Evolutionary conservation across 2,329 filamentous ascomycete genomes (phyloP).

Genomic region (Diplodia intermedia): DNA sequence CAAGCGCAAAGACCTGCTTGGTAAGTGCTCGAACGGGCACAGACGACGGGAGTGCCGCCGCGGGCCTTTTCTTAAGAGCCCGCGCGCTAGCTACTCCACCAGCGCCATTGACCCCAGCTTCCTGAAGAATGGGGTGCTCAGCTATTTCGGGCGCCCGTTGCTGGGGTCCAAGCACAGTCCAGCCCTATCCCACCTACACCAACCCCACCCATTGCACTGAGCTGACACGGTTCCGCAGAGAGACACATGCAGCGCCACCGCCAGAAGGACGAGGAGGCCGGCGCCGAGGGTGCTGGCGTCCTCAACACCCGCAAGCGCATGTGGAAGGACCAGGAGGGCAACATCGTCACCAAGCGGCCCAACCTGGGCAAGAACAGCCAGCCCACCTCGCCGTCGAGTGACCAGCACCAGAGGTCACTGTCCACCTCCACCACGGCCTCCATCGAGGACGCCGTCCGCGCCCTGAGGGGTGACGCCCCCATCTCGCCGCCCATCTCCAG

Average conservation of each 20-base stretch:
- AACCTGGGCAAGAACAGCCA: constrained; percentile 34
- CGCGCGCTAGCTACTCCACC: constrained; percentile 19
- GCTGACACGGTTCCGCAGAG: constrained; percentile 50
- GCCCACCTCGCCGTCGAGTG: constrained; percentile 1
- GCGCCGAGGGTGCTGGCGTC: constrained; percentile 58
- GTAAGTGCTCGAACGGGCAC: constrained; percentile 47
- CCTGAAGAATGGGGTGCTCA: constrained; percentile 20
- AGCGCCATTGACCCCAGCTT: background rate
- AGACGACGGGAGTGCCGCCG: constrained; percentile 4
- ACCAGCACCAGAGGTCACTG: constrained; percentile 12
- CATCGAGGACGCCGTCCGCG: constrained; percentile 16
- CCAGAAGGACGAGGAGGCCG: constrained; percentile 63
- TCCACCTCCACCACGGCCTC: constrained; percentile 17
- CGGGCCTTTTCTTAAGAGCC: constrained; percentile 23
- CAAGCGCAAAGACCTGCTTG: constrained; percentile 65
- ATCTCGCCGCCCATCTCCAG: constrained; percentile 47
- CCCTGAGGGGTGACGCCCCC: constrained; percentile 35
- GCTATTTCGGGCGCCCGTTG: constrained; percentile 13
- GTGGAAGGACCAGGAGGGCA: constrained; percentile 63
- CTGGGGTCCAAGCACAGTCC: constrained; percentile 12
- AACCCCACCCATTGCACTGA: constrained; percentile 30
- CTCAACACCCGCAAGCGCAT: constrained; percentile 63
- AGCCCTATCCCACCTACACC: constrained; percentile 28
- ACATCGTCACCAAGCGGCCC: constrained; percentile 57
- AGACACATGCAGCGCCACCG: constrained; percentile 63